Evolutionary conservation across 495 filamentous ascomycete species (phyloP).

Genomic region (Astrocystis sublimbata): DNA sequence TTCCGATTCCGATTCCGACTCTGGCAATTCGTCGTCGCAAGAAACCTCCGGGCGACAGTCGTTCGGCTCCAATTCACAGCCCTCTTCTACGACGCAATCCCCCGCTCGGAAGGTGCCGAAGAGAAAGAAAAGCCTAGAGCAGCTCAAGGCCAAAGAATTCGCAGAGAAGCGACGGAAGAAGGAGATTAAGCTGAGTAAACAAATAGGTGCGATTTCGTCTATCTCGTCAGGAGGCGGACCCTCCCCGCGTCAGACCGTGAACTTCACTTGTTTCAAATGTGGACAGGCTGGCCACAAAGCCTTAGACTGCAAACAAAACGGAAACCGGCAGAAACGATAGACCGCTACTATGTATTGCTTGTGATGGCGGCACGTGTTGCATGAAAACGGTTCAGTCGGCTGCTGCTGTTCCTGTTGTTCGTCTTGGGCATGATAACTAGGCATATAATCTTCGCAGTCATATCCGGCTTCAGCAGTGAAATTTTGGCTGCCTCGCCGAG

Average conservation of each 20-base stretch:
- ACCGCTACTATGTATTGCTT: constrained; percentile 10
- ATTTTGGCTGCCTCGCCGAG: not conserved
- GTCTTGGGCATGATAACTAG: not conserved
- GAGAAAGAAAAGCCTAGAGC: constrained; percentile 39
- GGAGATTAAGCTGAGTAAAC: constrained; percentile 58
- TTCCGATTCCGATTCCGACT: constrained; percentile 24
- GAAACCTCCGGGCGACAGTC: constrained; percentile 17
- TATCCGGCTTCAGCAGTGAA: not conserved
- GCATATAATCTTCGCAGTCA: not conserved
- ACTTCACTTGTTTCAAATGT: constrained; percentile 31
- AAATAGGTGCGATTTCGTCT: constrained; percentile 38
- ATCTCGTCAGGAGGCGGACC: constrained; percentile 33
- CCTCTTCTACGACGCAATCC: constrained; percentile 13
- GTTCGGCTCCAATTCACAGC: constrained; percentile 19
- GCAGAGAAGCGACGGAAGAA: constrained; percentile 57
- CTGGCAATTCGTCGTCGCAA: constrained; percentile 21
- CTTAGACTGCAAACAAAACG: constrained; percentile 26
- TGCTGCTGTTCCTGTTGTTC: no score
- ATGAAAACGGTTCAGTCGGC: not conserved
- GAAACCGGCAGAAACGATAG: constrained; percentile 25
- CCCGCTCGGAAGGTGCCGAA: constrained; percentile 7
- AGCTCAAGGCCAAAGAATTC: constrained; percentile 43
- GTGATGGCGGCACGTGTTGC: not conserved
- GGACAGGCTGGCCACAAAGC: constrained; percentile 32
- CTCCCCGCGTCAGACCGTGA: constrained; percentile 19